Base-by-base conservation (phyloP, 768 basidiomycete genomes). In the Dioszegia aurantiaca region DNA sequence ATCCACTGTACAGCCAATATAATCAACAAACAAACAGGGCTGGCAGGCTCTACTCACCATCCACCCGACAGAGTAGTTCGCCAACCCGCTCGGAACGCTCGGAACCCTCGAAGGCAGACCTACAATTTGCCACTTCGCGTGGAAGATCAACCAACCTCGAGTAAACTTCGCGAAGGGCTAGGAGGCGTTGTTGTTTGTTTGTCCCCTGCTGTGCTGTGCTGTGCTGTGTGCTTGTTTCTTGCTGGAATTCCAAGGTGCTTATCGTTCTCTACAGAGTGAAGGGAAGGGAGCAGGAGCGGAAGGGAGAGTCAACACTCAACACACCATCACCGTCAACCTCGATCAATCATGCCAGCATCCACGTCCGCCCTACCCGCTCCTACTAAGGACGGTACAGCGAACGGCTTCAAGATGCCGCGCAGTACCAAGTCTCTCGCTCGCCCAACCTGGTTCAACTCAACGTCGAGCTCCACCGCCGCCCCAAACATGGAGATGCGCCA, bases 331-430 rank as follows among this genome's bases (percentile, higher is more conserved):
- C 51, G 6, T 31, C 37, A 19, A 5, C 31, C 10, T 19, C 11
- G 19, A 9, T n/a, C 36, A 27, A 51, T 23, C 23, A 53, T 53
- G 51, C 37, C 51, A 16, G 24, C 51, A 16, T 53, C 51, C n/a
- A n/a, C n/a, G n/a, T n/a, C n/a, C 24, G 24, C 48, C 36, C 24
- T 53, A 4, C 51, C 40, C 24, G 21, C 51, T 24, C 12, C 30
- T 23, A 8, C 27, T 11, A 26, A 6, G 11, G 51, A 53, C 51
- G 51, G 51, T 3, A 40, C 51, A 36, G 51, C 51, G 31, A 53
- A 53, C 39, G 56, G 44, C 2, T 57, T 57, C 56, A 47, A 48
- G 44, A 57, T 51, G 44, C 44, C 55, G 23, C 52, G 59, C 6
- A 33, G 33, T 12, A 43, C 55, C 10, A 56, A 61, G 21, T 16